phyloP scores from a whole-genome alignment of 805 yeast species.

The Teunomyces tritomae region DNA sequence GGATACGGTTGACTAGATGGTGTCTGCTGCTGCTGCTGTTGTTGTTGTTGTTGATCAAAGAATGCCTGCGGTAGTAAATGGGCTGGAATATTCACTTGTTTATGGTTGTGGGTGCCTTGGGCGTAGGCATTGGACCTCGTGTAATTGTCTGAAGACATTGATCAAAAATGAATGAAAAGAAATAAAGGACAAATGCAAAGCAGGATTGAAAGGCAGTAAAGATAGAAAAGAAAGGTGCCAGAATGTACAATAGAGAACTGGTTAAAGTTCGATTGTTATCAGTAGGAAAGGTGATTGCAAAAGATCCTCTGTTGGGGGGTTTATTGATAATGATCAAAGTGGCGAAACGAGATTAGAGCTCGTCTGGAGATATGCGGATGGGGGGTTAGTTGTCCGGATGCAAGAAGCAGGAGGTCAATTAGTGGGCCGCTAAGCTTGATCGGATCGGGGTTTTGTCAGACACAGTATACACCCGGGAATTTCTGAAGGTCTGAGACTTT shows the following conservation, averaged over 20 bases:
- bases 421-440: background rate
- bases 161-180: background rate
- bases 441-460: background rate
- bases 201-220: background rate
- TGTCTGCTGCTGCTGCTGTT: background rate
- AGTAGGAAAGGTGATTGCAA: too few species aligned
- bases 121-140: constrained; percentile 3
- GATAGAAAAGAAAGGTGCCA: background rate
- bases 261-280: background rate
- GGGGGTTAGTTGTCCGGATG: background rate
- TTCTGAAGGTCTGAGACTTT: background rate
- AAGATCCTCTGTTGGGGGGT: background rate
- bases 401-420: background rate
- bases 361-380: background rate
- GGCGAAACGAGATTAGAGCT: background rate
- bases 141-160: constrained; percentile 1
- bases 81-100: constrained; percentile 13
- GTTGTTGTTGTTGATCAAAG: constrained; percentile 5
- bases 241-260: background rate
- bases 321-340: background rate
- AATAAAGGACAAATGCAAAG: background rate
- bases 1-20: background rate
- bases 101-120: constrained; percentile 1
- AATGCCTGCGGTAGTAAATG: constrained; percentile 16
- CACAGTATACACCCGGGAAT: background rate